Evolutionary conservation across 2,329 filamentous ascomycete genomes (phyloP).

Genomic region (Xylaria polymorpha): DNA sequence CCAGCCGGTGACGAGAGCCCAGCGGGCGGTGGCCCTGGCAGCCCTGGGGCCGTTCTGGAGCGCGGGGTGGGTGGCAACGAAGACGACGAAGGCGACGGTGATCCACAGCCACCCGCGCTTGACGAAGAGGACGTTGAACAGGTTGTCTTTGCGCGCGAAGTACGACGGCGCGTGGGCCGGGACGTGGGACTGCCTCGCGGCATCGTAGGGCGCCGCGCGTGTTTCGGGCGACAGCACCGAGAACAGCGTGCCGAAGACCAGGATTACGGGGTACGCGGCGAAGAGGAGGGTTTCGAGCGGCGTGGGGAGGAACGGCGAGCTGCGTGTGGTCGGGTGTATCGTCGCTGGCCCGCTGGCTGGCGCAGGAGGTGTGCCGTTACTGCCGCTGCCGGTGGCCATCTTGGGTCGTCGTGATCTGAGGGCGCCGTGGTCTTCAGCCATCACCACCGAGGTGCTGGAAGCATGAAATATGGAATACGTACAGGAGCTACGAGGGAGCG

Average conservation of each 20-base stretch:
- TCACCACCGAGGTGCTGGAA: conserved; percentile 18
- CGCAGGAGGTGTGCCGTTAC: conserved; percentile 33
- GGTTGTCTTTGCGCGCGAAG: conserved; percentile 92
- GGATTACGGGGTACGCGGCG: conserved; percentile 77
- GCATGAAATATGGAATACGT: conserved; percentile 17
- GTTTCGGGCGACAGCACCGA: conserved; percentile 79
- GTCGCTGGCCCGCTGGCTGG: conserved; percentile 25
- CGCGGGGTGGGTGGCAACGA: conserved; percentile 75
- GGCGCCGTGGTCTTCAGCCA: conserved; percentile 30
- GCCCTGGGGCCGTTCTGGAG: conserved; percentile 52
- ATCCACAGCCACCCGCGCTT: conserved; percentile 97
- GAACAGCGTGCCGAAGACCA: conserved; percentile 85
- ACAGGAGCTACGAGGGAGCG: conserved; percentile 1
- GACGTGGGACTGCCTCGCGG: conserved; percentile 70
- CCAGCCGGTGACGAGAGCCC: conserved; percentile 75
- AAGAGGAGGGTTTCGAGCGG: conserved; percentile 74
- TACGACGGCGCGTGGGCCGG: conserved; percentile 74
- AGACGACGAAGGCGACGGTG: conserved; percentile 76
- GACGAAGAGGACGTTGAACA: conserved; percentile 93
- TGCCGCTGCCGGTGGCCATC: conserved; percentile 38
- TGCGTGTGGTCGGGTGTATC: conserved; percentile 49
- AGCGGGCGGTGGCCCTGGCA: conserved; percentile 74
- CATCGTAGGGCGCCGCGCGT: conserved; percentile 71
- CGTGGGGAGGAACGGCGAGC: conserved; percentile 74
- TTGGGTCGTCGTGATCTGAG: conserved; percentile 34